Percentiles rank a stretch among this genome's conserved stretches.
Conservation (phyloP, 495 filamentous ascomycete genomes). For the Aspergillus biplanus region DNA sequence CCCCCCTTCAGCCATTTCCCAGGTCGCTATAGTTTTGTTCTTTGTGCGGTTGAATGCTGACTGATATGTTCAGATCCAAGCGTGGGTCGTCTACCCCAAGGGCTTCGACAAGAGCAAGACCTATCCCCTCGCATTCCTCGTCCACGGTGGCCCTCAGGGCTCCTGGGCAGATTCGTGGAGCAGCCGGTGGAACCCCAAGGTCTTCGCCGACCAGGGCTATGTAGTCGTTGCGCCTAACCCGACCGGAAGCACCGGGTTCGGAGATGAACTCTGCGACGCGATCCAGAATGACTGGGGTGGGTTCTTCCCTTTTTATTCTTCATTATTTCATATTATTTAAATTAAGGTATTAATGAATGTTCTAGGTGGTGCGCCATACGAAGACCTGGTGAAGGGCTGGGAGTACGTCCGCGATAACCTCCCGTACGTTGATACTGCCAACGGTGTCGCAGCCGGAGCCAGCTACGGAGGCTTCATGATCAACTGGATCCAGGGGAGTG, state of each 20-base stretch:
- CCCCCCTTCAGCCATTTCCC: background rate
- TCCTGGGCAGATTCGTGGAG: conserved; percentile 54
- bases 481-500: conserved; percentile 61
- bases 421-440: conserved; percentile 51
- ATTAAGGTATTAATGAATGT: conserved; percentile 6
- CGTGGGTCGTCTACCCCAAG: conserved; percentile 52
- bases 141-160: conserved; percentile 59
- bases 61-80: conserved; percentile 41
- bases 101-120: conserved; percentile 48
- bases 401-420: conserved; percentile 54
- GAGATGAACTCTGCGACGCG: conserved; percentile 49
- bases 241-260: conserved; percentile 56
- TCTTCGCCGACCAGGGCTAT: conserved; percentile 61
- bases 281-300: conserved; percentile 55
- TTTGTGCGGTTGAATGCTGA: background rate
- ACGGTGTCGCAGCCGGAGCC: conserved; percentile 53
- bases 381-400: conserved; percentile 57
- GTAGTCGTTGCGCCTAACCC: conserved; percentile 58
- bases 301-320: background rate
- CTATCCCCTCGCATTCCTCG: conserved; percentile 54
- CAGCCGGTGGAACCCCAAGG: conserved; percentile 54
- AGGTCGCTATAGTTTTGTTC: no score
- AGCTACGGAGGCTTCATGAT: conserved; percentile 60
- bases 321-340: conserved; percentile 3
- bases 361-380: conserved; percentile 50